Conservation (phyloP, 495 filamentous ascomycete species). For the Aspergillus olivimuriae region DNA sequence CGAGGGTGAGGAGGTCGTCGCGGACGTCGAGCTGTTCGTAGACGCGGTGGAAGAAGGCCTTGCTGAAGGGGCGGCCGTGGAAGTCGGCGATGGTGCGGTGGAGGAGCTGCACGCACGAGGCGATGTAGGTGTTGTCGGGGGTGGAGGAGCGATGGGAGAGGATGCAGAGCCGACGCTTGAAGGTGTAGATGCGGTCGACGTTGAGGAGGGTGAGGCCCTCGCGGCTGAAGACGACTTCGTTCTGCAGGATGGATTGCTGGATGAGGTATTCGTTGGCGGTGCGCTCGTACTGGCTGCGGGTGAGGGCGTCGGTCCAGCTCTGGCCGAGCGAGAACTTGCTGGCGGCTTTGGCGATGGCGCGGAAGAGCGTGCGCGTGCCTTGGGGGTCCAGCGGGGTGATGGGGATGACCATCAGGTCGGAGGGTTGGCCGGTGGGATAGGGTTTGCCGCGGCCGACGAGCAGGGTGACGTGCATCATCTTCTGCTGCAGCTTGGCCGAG, state of each 20-base stretch:
- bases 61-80: conserved; percentile 49
- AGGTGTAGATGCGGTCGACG: conserved; percentile 66
- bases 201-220: conserved; percentile 61
- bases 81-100: conserved; percentile 56
- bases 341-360: conserved; percentile 35
- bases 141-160: conserved; percentile 36
- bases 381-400: conserved; percentile 31
- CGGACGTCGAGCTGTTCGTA: conserved; percentile 57
- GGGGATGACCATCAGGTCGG: conserved; percentile 42
- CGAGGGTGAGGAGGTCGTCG: conserved; percentile 46
- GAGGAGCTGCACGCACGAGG: conserved; percentile 49
- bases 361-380: conserved; percentile 33
- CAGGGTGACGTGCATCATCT: conserved; percentile 41
- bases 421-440: conserved; percentile 33
- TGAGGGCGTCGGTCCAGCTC: conserved; percentile 38
- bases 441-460: conserved; percentile 43
- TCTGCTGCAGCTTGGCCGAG: conserved; percentile 40
- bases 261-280: conserved; percentile 48
- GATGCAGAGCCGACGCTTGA: conserved; percentile 58
- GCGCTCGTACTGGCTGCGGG: conserved; percentile 32
- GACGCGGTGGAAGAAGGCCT: conserved; percentile 51
- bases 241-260: conserved; percentile 58
- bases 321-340: conserved; percentile 38
- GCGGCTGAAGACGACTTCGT: conserved; percentile 64
- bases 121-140: conserved; percentile 32